A percentile compares a stretch with the other conserved stretches of the same genome.
Conservation (phyloP, 73 alveolate genomes). For the Tetrahymena elliotti region DNA sequence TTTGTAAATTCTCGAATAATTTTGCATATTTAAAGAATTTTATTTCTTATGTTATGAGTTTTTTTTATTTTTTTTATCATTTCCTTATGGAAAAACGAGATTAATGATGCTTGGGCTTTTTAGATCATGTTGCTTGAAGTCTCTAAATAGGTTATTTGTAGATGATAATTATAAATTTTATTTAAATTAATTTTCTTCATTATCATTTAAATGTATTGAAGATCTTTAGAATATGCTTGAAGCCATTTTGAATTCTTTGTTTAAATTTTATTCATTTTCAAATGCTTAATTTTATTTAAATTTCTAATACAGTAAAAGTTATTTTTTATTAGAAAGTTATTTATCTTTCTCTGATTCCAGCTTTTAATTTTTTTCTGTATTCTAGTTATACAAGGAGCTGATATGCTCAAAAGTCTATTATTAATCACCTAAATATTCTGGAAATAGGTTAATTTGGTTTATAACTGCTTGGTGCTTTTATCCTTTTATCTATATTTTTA, state of each 20-base stretch:
- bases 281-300: not conserved
- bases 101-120: not conserved
- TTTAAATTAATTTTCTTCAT: not conserved
- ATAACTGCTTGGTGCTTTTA: not conserved
- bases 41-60: not conserved
- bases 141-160: not conserved
- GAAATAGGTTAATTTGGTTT: not conserved
- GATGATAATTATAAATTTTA: not conserved
- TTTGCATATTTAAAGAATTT: not conserved
- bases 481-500: not conserved
- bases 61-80: not conserved
- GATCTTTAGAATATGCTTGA: too few species aligned
- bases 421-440: not conserved
- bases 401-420: not conserved
- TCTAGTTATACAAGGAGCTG: not conserved
- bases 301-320: not conserved
- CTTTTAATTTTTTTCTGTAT: not conserved
- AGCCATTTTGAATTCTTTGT: not conserved
- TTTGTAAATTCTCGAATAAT: not conserved
- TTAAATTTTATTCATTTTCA: not conserved
- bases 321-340: too few species aligned
- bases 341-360: not conserved
- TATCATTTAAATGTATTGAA: not conserved
- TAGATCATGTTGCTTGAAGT: not conserved
- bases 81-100: not conserved